Conservation (phyloP, 495 filamentous ascomycete genomes). For the Hypoxylon lienhwacheense region DNA sequence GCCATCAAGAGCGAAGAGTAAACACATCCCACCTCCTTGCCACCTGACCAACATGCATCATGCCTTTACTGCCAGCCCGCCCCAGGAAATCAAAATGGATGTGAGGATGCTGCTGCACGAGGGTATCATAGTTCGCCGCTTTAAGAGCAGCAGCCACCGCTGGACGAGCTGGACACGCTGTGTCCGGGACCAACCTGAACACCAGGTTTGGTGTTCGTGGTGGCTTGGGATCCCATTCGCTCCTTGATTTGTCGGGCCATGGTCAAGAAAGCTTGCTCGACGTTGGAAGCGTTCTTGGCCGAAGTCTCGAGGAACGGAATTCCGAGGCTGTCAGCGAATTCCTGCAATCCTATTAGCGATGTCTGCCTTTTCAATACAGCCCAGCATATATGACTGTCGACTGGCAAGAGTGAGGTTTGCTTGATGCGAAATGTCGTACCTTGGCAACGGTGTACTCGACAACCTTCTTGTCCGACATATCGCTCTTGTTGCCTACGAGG, state of each 20-base stretch:
- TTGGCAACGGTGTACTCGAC: constrained; percentile 99
- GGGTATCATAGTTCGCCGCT: constrained; percentile 38
- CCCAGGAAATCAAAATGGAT: constrained; percentile 69
- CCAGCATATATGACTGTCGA: constrained; percentile 11
- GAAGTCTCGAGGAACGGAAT: constrained; percentile 99
- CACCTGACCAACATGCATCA: constrained; percentile 68
- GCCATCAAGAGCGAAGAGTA: constrained; percentile 36
- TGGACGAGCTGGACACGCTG: constrained; percentile 88
- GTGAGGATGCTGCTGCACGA: constrained; percentile 27
- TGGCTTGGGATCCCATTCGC: constrained; percentile 92
- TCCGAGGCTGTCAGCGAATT: constrained; percentile 97
- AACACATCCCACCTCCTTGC: constrained; percentile 61
- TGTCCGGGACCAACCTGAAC: constrained; percentile 93
- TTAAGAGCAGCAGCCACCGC: constrained; percentile 94
- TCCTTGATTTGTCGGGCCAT: constrained; percentile 99
- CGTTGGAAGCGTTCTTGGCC: constrained; percentile 98
- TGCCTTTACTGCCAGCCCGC: constrained; percentile 94
- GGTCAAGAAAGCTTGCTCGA: constrained; percentile 99
- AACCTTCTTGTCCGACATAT: constrained; percentile 99
- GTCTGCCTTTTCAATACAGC: no score
- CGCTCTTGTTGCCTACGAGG: constrained; percentile 98
- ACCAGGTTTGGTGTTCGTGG: constrained; percentile 97
- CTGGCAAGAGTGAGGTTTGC: background rate
- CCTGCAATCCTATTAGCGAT: constrained; percentile 55
- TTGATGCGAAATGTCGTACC: constrained; percentile 55